Percentiles rank a stretch among this genome's conserved stretches.
Conservation (phyloP, 768 basidiomycete species). For the Mrakia frigida region DNA sequence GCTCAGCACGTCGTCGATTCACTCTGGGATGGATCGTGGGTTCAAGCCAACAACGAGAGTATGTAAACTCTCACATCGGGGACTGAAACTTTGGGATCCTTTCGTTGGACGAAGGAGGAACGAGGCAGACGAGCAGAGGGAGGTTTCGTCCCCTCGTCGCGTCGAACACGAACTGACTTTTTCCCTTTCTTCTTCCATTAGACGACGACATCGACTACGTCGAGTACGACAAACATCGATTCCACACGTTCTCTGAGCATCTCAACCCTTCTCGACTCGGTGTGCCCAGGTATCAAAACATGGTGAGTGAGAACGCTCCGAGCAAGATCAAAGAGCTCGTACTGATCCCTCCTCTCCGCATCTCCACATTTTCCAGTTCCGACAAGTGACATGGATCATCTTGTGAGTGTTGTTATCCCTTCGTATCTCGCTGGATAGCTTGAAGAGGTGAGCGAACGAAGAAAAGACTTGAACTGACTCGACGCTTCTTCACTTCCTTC, state of each 20-base stretch:
- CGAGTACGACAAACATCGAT: slow-evolving; percentile 53
- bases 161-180: background rate
- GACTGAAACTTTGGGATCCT: too few species aligned
- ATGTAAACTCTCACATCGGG: background rate
- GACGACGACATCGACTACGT: slow-evolving; percentile 49
- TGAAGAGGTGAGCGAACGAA: too few species aligned
- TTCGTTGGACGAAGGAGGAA: too few species aligned
- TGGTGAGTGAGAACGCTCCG: slow-evolving; percentile 58
- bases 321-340: slow-evolving; percentile 27
- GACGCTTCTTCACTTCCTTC: too few species aligned
- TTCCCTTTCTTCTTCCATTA: background rate
- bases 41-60: slow-evolving; percentile 64
- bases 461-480: too few species aligned
- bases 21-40: slow-evolving; percentile 74
- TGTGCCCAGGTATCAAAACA: slow-evolving; percentile 86
- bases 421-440: too few species aligned
- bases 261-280: slow-evolving; percentile 69
- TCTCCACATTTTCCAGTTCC: background rate
- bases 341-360: background rate
- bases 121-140: too few species aligned
- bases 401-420: slow-evolving; percentile 43
- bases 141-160: background rate
- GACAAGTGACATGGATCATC: slow-evolving; percentile 58
- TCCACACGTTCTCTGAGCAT: slow-evolving; percentile 59
- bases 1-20: slow-evolving; percentile 77